These are phyloP conservation scores for Huntiella omanensis DNA, from an alignment of 2,329 filamentous ascomycete species.

Conservation along the genomic window DNA sequence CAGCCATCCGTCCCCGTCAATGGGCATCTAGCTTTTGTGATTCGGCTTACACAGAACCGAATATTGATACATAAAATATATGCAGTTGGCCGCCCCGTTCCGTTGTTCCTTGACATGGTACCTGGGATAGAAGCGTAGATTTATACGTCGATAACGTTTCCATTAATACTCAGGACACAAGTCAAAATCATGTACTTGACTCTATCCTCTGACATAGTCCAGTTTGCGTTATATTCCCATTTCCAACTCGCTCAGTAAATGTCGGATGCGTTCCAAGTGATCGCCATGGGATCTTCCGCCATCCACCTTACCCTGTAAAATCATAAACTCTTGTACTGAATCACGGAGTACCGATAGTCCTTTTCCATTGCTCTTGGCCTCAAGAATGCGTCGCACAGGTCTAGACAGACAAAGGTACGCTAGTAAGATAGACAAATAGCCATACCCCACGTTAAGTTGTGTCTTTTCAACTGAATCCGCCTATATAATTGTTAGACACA, in stretches of 20 bases:
- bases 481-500: slow-evolving; percentile 20
- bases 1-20: too few species aligned
- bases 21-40: too few species aligned
- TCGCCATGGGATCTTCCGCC: slow-evolving; percentile 19
- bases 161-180: too few species aligned
- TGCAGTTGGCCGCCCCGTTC: too few species aligned
- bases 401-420: slow-evolving; percentile 54
- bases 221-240: slow-evolving; percentile 7
- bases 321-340: slow-evolving; percentile 36
- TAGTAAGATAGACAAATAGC: slow-evolving; percentile 69
- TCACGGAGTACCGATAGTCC: slow-evolving; percentile 28
- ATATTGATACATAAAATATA: too few species aligned
- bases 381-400: slow-evolving; percentile 25
- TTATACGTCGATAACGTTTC: too few species aligned
- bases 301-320: slow-evolving; percentile 31
- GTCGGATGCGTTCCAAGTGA: slow-evolving; percentile 18
- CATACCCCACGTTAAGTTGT: slow-evolving; percentile 64
- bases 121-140: too few species aligned
- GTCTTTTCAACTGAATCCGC: slow-evolving; percentile 56
- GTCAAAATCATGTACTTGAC: too few species aligned
- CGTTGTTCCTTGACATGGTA: too few species aligned
- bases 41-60: too few species aligned
- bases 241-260: slow-evolving; percentile 20
- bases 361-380: slow-evolving; percentile 22
- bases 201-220: background rate